phyloP scores from a whole-genome alignment of 208 protist species.

The Endotrypanum monterogeii region DNA sequence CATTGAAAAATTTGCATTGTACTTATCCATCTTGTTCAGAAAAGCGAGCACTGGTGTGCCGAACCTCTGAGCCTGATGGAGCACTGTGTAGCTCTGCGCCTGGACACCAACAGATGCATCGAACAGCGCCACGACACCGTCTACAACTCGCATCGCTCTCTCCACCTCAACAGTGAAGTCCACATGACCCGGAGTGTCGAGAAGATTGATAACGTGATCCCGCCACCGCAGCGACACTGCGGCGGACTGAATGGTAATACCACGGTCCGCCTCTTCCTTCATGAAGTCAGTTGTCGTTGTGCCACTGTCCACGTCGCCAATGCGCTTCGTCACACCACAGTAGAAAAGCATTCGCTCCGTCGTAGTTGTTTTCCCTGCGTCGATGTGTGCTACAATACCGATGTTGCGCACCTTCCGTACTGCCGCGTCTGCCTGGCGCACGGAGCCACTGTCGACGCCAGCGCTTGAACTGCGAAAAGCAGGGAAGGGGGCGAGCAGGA shows the following conservation, averaged over 20 bases:
- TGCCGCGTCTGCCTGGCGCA: background rate
- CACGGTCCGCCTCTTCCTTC: conserved; percentile 95
- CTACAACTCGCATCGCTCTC: conserved; percentile 95
- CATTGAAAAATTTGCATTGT: conserved; percentile 83
- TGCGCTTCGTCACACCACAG: conserved; percentile 71
- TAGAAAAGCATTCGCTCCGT: conserved; percentile 96
- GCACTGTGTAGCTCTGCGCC: conserved; percentile 90
- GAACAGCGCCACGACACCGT: conserved; percentile 96
- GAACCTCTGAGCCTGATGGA: conserved; percentile 88
- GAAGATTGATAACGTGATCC: conserved; percentile 89
- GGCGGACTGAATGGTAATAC: conserved; percentile 97
- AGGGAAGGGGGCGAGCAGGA: background rate
- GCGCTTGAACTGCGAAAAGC: background rate
- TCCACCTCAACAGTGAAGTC: conserved; percentile 98
- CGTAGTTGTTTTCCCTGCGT: conserved; percentile 96
- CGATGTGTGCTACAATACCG: conserved; percentile 96
- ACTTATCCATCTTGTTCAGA: conserved; percentile 97
- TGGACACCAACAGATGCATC: conserved; percentile 96
- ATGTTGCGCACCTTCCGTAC: conserved; percentile 90
- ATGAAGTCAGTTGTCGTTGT: conserved; percentile 97
- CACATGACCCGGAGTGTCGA: conserved; percentile 97
- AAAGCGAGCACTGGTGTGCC: conserved; percentile 89
- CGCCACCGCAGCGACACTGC: conserved; percentile 93
- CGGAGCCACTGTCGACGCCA: background rate
- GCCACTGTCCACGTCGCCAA: conserved; percentile 95